phyloP scores from a whole-genome alignment of 345 rosid species.

The Populus euphratica region DNA sequence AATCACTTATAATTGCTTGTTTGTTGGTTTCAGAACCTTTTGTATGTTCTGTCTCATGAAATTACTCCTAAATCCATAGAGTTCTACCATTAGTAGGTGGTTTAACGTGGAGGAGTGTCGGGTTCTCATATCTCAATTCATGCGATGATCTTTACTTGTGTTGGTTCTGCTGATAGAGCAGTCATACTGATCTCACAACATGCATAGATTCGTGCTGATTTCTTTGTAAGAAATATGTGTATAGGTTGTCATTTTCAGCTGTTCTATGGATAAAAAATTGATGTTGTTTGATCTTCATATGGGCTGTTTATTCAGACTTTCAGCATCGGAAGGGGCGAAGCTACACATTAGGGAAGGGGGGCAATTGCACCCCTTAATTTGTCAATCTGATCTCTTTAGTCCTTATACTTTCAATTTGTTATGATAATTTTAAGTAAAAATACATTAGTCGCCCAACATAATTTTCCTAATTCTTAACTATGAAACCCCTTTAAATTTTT shows the following conservation, averaged over 20 bases:
- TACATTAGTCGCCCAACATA: no score
- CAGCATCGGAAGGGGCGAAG: not conserved
- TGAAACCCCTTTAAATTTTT: no score
- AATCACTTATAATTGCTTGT: not conserved
- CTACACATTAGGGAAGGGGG: no score
- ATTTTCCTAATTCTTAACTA: no score
- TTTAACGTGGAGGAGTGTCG: not conserved
- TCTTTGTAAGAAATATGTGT: not conserved
- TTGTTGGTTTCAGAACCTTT: not conserved
- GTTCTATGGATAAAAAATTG: not conserved
- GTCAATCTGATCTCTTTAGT: no score
- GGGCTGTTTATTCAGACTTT: not conserved
- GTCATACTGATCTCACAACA: not conserved
- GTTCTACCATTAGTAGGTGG: not conserved
- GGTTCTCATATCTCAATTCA: not conserved
- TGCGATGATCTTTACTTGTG: not conserved
- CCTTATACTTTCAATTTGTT: no score
- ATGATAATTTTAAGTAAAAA: no score
- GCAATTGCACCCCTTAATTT: no score
- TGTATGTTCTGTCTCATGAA: not conserved
- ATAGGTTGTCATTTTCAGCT: not conserved
- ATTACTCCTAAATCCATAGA: not conserved
- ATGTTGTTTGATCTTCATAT: not conserved
- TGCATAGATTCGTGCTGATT: not conserved
- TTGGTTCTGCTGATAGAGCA: not conserved